A percentile compares a stretch with the other conserved stretches of the same genome.
Evolutionary conservation across 1,139 yeast species (phyloP).

Genomic region (Sugiyamaella sp.): DNA sequence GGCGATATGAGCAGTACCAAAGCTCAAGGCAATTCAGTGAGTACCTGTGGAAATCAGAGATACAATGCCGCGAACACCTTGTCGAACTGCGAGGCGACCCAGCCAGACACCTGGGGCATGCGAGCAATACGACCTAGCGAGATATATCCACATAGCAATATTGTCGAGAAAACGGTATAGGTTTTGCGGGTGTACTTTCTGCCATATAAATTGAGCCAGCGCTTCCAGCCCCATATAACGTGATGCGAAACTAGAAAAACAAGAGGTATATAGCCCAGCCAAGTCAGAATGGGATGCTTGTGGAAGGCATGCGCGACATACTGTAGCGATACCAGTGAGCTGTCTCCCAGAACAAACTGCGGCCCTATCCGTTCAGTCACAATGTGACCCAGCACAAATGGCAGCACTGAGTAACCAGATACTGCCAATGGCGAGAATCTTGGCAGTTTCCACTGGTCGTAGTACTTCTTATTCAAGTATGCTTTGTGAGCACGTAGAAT

Average conservation of each 20-base stretch:
- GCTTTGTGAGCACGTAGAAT: conserved; percentile 48
- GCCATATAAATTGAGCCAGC: conserved; percentile 39
- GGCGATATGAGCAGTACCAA: no score
- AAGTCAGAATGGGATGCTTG: conserved; percentile 30
- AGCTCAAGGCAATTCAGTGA: no score
- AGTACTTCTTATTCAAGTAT: conserved; percentile 36
- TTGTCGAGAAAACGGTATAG: conserved; percentile 16
- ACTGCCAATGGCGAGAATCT: conserved; percentile 56
- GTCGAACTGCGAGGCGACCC: conserved; percentile 32
- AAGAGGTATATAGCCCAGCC: conserved; percentile 39
- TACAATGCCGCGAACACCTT: conserved; percentile 21
- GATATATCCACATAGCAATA: conserved; percentile 24
- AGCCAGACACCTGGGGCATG: conserved; percentile 30
- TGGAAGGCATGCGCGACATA: conserved; percentile 53
- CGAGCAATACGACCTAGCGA: conserved; percentile 27
- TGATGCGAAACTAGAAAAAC: conserved; percentile 46
- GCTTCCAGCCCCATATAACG: conserved; percentile 46
- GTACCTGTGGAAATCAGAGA: conserved; percentile 1
- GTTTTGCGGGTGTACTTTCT: conserved; percentile 24
- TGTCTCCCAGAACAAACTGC: conserved; percentile 60
- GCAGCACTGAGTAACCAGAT: conserved; percentile 60
- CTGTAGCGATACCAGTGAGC: conserved; percentile 57
- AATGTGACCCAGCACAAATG: conserved; percentile 53
- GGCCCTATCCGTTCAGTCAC: conserved; percentile 56
- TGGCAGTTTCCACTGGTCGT: conserved; percentile 34